Evolutionary conservation across 2,329 filamentous ascomycete genomes (phyloP), one percentile per base, ranked within the genome.

Genomic region (Trichothecium roseum): DNA sequence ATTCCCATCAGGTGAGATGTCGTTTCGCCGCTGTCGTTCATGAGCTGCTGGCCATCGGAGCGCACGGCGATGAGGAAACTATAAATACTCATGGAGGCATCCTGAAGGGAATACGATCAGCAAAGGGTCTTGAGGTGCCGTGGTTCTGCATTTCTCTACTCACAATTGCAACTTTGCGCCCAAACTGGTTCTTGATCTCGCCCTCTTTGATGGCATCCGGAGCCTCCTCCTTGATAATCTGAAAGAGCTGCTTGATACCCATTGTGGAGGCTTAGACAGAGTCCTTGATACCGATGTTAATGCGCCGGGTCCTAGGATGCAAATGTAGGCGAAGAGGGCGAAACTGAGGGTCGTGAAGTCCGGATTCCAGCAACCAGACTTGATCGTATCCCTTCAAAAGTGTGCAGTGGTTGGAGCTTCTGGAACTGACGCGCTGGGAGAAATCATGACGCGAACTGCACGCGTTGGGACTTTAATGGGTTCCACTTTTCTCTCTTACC

Each of bases 1-100:
- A 98, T 89, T 53, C 91, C 91, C 88, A 98, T 96, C 13, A 98
- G 68, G 58, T 98, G 91, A 14, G 91, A 98, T 1, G 91, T 98
- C 2, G 91, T 98, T 60, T 96, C 87, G 52, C 91, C 91, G 35
- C 80, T 81, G 52, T 98, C 91, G 60, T 81, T 93, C 73, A 81
- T 96, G 50, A 98, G 80, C 62, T 95, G 87, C 59, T 98, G 86
- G 48, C 91, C 91, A 50, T 94, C 87, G 51, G 88, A 95, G 48
- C 91, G 87, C 37, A 98, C 91, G 34, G 91, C 91, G 56, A 98
- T 91, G 41, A 98, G 76, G 68, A 98, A 98, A 61, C 85, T 94
- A 72, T 98, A 98, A 53, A 98, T 88, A 63, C 85, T 94, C 91
- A 98, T 98, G 32, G 91, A 98, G 31, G 59, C 59, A 51, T 62